These are phyloP conservation scores for Cercophora sp. DNA, from an alignment of 495 filamentous ascomycete genomes.

Conservation along the genomic window DNA sequence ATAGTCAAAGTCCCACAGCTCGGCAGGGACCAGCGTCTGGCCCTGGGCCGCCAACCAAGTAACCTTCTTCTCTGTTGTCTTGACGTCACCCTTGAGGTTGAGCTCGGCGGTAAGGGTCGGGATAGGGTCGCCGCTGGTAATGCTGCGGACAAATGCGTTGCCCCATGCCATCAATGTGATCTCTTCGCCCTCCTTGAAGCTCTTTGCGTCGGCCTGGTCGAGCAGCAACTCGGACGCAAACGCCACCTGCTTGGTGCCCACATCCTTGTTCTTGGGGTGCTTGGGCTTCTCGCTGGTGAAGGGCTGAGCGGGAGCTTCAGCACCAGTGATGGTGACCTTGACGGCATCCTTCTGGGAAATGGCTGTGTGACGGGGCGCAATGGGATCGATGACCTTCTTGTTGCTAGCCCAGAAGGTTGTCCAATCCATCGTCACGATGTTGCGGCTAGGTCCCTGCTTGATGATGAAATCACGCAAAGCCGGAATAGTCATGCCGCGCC, in stretches of 20 bases:
- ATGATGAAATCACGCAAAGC: constrained; percentile 89
- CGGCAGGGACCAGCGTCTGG: constrained; percentile 73
- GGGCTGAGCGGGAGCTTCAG: constrained; percentile 56
- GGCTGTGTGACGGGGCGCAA: constrained; percentile 80
- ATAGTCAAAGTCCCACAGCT: constrained; percentile 88
- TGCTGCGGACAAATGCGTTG: constrained; percentile 73
- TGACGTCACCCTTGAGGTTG: constrained; percentile 83
- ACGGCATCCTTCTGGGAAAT: constrained; percentile 64
- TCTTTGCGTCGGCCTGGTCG: constrained; percentile 81
- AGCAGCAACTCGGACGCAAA: constrained; percentile 68
- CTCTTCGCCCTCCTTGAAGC: constrained; percentile 80
- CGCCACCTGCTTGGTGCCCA: constrained; percentile 80
- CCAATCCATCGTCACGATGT: constrained; percentile 90
- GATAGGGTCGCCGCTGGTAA: constrained; percentile 53
- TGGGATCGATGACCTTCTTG: constrained; percentile 91
- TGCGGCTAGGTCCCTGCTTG: constrained; percentile 84
- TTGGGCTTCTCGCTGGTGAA: constrained; percentile 71
- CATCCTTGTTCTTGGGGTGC: constrained; percentile 79
- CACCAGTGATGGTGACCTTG: constrained; percentile 62
- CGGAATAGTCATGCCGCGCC: constrained; percentile 86
- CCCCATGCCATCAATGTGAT: constrained; percentile 97
- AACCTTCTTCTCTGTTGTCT: constrained; percentile 91
- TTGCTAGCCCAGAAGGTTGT: constrained; percentile 88
- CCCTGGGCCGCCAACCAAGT: constrained; percentile 78
- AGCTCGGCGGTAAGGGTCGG: constrained; percentile 71